Conservation (phyloP, 805 yeast species). For the Teunomyces panamensis region DNA sequence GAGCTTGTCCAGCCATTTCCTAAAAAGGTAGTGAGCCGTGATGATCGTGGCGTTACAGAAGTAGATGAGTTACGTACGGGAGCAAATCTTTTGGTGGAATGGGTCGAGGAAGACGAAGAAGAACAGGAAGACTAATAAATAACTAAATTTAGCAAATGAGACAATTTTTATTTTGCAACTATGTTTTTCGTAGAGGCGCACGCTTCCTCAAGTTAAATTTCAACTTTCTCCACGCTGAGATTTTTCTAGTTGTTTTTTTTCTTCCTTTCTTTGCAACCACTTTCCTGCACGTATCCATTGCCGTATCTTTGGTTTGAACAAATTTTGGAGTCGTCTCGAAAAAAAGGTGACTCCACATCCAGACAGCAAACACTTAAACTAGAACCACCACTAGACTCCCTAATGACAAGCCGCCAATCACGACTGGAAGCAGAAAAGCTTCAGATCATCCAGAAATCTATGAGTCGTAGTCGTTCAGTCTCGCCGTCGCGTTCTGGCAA, state of each 20-base stretch:
- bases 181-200: not conserved
- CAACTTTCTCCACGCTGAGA: too few species aligned
- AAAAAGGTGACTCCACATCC: not conserved
- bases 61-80: constrained; percentile 26
- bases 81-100: constrained; percentile 38
- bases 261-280: too few species aligned
- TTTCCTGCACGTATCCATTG: too few species aligned
- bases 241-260: too few species aligned
- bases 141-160: constrained; percentile 1
- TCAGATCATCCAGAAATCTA: constrained; percentile 37
- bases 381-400: too few species aligned
- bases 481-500: constrained; percentile 31
- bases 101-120: constrained; percentile 19
- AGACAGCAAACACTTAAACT: not conserved
- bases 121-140: constrained; percentile 13
- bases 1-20: constrained; percentile 44
- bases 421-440: constrained; percentile 41
- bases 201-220: too few species aligned
- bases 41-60: not conserved
- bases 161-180: not conserved
- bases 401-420: constrained; percentile 35
- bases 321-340: not conserved
- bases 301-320: too few species aligned
- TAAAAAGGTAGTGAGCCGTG: constrained; percentile 23
- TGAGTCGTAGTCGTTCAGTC: constrained; percentile 36